These are phyloP conservation scores for Sphagnurus paluster DNA, from an alignment of 1,284 basidiomycete genomes.

Conservation along the genomic window DNA sequence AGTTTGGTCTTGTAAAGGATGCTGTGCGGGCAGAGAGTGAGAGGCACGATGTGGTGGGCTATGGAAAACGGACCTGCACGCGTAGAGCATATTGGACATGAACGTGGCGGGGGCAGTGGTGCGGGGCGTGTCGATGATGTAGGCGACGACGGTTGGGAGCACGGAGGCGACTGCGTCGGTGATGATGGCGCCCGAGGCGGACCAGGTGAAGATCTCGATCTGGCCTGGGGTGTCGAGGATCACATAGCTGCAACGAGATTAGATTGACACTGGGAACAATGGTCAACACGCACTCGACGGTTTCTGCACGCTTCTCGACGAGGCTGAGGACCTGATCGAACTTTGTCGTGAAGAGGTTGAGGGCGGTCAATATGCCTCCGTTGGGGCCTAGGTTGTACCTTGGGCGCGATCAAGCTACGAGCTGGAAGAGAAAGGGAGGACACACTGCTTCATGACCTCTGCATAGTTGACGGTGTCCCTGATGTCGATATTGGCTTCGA, in stretches of 20 bases:
- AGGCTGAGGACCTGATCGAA: conserved; percentile 96
- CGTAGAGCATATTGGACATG: conserved; percentile 99
- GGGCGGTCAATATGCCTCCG: conserved; percentile 94
- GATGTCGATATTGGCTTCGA: conserved; percentile 97
- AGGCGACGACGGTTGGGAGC: conserved; percentile 93
- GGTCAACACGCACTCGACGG: conserved; percentile 73
- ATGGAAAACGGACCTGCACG: conserved; percentile 74
- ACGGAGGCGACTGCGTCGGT: conserved; percentile 96
- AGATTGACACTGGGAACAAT: conserved; percentile 8
- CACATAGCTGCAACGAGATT: conserved; percentile 65
- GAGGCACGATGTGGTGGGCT: not conserved
- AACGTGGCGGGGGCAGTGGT: conserved; percentile 96
- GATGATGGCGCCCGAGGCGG: conserved; percentile 97
- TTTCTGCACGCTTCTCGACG: conserved; percentile 88
- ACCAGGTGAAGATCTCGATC: conserved; percentile 99
- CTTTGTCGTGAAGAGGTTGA: conserved; percentile 99
- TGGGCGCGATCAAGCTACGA: conserved; percentile 22
- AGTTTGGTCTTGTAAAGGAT: conserved; percentile 98
- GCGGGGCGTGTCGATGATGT: conserved; percentile 96
- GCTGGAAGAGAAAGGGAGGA: conserved; percentile 25
- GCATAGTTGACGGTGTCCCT: conserved; percentile 97
- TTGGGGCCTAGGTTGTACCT: conserved; percentile 99
- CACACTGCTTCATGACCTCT: conserved; percentile 99
- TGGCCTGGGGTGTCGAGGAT: conserved; percentile 98
- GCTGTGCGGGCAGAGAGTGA: conserved; percentile 39